Evolutionary conservation across 495 filamentous ascomycete species (phyloP), one percentile per base, ranked within the genome.

Genomic region (Tuber umbilicatum): DNA sequence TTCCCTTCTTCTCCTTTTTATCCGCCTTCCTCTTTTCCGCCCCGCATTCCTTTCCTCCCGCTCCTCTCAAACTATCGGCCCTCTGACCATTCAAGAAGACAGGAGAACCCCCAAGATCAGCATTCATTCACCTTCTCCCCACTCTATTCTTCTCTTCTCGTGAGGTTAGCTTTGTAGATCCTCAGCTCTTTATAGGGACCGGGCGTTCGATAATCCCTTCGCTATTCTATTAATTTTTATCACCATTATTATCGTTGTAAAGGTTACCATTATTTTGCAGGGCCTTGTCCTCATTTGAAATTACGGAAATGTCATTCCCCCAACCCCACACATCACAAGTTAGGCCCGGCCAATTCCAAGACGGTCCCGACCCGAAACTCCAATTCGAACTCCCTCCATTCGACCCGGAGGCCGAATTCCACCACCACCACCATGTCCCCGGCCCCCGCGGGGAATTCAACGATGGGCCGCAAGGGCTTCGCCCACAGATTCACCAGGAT

Each of bases 401-500:
- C 40, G 77, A 79, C 42, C 40, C 75, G 47, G 76, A 74, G 68
- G 47, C 60, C 6, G 71, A 74, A 16, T 64, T 64, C n/a, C 70
- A 74, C 41, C 75, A 60, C n/a, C 70, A 74, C 41, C 75, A 60
- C 31, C 41, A 17, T 38, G 69, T 50, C 21, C 41, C 75, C 35
- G 74, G 55, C 75, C 3, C 55, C 43, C 71, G 69, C 17, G 68
- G 75, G 47, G 76, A 76, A 69, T 78, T 75, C 19, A 37, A 60
- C 71, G 76, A 6, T 55, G 69, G 43, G 17, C 70, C 40, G n/a
- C 70, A 70, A 23, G 72, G 72, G 50, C 75, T 74, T 38, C 77
- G 74, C 43, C 68, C 77, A 9, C 72, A 78, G 69, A 50, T 79
- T n/a, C 77, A 79, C n/a, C 77, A 79, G 55, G 77, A 79, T 7